Percentiles rank a stretch among this genome's conserved stretches.
Conservation (phyloP, 768 basidiomycete genomes). For the Clavaria fumosa region DNA sequence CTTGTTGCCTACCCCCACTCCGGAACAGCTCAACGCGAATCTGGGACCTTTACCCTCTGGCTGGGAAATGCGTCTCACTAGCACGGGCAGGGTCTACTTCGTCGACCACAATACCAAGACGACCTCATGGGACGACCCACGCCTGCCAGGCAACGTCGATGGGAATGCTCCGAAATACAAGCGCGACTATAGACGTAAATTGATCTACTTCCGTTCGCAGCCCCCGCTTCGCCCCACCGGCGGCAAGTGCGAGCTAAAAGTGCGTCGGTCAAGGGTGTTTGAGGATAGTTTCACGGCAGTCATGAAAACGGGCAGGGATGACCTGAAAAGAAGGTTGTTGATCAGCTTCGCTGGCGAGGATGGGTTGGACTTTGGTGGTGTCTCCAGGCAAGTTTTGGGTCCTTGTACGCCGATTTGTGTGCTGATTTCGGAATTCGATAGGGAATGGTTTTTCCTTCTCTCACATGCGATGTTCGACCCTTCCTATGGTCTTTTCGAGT, state of each 20-base stretch:
- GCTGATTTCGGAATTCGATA: constrained; percentile 15
- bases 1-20: constrained; percentile 27
- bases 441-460: constrained; percentile 79
- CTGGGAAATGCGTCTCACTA: constrained; percentile 91
- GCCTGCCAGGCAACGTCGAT: constrained; percentile 68
- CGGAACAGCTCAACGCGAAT: constrained; percentile 37
- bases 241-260: constrained; percentile 79
- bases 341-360: constrained; percentile 70
- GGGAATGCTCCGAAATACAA: constrained; percentile 92
- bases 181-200: constrained; percentile 81
- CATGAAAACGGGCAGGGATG: constrained; percentile 63
- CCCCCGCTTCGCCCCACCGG: constrained; percentile 64
- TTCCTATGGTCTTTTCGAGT: constrained; percentile 70
- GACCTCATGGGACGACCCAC: constrained; percentile 88
- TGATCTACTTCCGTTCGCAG: constrained; percentile 86
- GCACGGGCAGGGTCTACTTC: constrained; percentile 75
- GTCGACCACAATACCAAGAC: constrained; percentile 86
- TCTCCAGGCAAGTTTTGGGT: constrained; percentile 41
- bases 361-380: constrained; percentile 65
- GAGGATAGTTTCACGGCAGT: constrained; percentile 79
- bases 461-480: constrained; percentile 77
- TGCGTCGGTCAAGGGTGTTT: constrained; percentile 64
- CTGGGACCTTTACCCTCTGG: constrained; percentile 79
- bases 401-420: constrained; percentile 1
- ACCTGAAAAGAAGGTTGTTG: constrained; percentile 56